Conservation (phyloP, 208 protist genomes). For the Sergeia podlipaevii region DNA sequence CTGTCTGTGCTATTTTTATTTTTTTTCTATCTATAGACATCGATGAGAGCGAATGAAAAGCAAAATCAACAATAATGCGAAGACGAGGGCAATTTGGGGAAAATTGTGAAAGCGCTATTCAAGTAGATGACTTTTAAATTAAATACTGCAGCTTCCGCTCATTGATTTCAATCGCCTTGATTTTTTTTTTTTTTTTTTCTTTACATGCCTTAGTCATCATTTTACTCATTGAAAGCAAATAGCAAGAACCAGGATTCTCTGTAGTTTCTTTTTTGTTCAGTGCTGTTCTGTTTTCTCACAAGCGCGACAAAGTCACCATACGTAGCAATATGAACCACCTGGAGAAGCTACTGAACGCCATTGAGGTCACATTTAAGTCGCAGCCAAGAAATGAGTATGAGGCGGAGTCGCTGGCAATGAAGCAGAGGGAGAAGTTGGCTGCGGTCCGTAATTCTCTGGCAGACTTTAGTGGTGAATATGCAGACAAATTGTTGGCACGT, state of each 20-base stretch:
- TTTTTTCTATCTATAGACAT: too few relatives aligned
- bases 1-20: too few relatives aligned
- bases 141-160: conserved; percentile 1
- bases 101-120: too few relatives aligned
- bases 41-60: too few relatives aligned
- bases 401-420: conserved; percentile 27
- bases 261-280: background rate
- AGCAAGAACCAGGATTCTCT: too few relatives aligned
- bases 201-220: background rate
- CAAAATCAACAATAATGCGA: too few relatives aligned
- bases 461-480: conserved; percentile 50
- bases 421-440: conserved; percentile 42
- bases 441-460: conserved; percentile 18
- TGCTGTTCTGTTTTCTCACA: conserved; percentile 1
- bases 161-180: background rate
- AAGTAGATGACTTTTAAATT: too few relatives aligned
- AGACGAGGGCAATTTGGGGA: too few relatives aligned
- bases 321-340: conserved; percentile 30
- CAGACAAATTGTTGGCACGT: conserved; percentile 25
- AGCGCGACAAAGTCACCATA: background rate
- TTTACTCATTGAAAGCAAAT: background rate
- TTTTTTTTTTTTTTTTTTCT: conserved; percentile 1
- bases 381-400: conserved; percentile 67
- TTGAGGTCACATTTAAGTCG: conserved; percentile 38
- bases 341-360: conserved; percentile 25